Evolutionary conservation across 1,284 basidiomycete genomes (phyloP), one percentile per base, ranked within the genome.

Genomic region (Ustilago shanxiensis): DNA sequence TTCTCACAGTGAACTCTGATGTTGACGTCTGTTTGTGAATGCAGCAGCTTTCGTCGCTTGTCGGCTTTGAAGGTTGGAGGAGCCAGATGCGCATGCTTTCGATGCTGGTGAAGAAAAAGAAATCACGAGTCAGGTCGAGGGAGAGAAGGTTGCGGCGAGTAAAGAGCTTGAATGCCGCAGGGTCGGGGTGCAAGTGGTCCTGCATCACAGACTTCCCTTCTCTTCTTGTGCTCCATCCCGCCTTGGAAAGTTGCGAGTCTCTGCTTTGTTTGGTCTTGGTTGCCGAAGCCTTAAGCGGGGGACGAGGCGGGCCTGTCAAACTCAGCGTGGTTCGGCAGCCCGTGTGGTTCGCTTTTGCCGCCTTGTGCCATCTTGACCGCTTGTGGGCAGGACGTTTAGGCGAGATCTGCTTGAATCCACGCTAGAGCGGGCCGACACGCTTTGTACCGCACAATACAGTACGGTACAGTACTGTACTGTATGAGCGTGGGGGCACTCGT

Each of bases 241-340:
- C n/a, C n/a, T n/a, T n/a, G 49, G 29, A 29, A 26, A 29, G 33
- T 28, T 28, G 29, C 16, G n/a, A 29, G n/a, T n/a, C n/a, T n/a
- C n/a, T 1, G 37, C 49, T 41, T 52, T 60, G 49, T 52, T 60
- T 60, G 59, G 59, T 60, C 37, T 60, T 41, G 50, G 37, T 60
- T 60, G 59, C 59, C 59, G 59, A 60, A 41, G 28, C 14, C 9
- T 20, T 4, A 20, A 8, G 6, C 6, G 16, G 16, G 28, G 10
- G 24, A 26, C 50, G 28, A 1, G 33, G n/a, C n/a, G n/a, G n/a
- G n/a, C n/a, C n/a, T n/a, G n/a, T n/a, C n/a, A n/a, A 33, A 33
- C 5, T 6, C 31, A 33, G 31, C 5, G 11, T 33, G 31, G 31
- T 33, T 33, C 31, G 31, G 31, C 31, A 41, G 39, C n/a, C 8